Base-by-base conservation (phyloP, 2,329 filamentous ascomycete genomes). In the Colletotrichum scovillei region DNA sequence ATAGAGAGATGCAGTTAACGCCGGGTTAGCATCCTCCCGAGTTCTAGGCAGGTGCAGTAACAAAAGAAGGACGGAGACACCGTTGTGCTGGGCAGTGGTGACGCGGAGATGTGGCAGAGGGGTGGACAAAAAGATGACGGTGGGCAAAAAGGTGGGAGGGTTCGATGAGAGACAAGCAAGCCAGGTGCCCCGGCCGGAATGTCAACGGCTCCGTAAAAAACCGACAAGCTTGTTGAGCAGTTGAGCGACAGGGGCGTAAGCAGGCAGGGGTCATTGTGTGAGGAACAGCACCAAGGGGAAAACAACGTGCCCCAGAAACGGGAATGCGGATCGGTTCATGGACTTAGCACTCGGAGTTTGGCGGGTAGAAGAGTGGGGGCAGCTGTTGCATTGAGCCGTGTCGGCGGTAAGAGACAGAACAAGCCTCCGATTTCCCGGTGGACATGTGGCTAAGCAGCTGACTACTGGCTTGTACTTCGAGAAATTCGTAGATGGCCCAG, bases 311-410 rank as follows among this genome's bases (percentile, higher is more conserved):
- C 59, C 59, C 52, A 30, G 64, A 49, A n/a, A 16, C n/a, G 35
- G 58, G 58, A 49, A 49, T 57, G 63, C 63, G 30, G 52, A 72
- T 53, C 65, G 65, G 70, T 70, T 67, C 72, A 65, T 62, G 67
- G 65, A 72, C 68, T 68, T 74, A 74, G 72, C 60, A 71, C 53
- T 72, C 67, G 68, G 72, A 71, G 72, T 74, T 74, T 74, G 67
- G 68, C 69, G 68, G 64, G 42, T 26, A 35, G 68, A 63, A 22
- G 32, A 49, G 72, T 72, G 63, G 68, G 68, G 46, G 35, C 63
- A 42, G 62, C 32, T 42, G 19, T 56, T 72, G 67, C 30, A 67
- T 72, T 74, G 67, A 28, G 64, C 73, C 66, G 57, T 57, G 42
- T 53, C 73, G 57, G 60, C 49, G 66, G 59, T 69, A 68, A 62